Evolutionary conservation across 2,329 filamentous ascomycete genomes (phyloP).

Genomic region (Polychaeton citri): DNA sequence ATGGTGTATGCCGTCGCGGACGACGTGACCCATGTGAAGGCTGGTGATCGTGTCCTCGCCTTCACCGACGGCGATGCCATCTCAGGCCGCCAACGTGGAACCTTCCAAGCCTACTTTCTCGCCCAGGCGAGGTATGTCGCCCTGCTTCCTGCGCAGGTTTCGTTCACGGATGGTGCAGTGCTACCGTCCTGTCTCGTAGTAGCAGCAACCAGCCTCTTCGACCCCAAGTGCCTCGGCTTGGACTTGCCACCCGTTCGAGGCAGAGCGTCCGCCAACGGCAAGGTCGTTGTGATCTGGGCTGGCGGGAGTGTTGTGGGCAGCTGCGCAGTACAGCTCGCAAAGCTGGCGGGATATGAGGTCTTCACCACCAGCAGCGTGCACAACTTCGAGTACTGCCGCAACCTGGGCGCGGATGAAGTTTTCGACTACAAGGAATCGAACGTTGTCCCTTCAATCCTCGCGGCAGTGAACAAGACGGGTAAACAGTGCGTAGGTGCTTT

Average conservation of each 20-base stretch:
- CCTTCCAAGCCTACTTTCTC: constrained; percentile 12
- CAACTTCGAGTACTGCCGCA: constrained; percentile 29
- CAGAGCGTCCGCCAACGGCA: constrained; percentile 5
- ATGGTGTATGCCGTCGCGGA: constrained; percentile 16
- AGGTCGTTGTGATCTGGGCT: constrained; percentile 39
- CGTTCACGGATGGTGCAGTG: constrained; percentile 9
- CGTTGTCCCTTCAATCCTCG: constrained; percentile 12
- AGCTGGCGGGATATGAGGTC: constrained; percentile 32
- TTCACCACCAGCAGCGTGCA: constrained; percentile 21
- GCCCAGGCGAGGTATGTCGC: constrained; percentile 4
- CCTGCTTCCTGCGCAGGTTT: constrained; percentile 8
- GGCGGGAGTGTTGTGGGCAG: constrained; percentile 41
- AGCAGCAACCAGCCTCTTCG: constrained; percentile 9
- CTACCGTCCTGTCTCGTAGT: constrained; percentile 9
- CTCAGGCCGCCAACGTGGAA: constrained; percentile 5
- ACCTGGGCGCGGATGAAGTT: constrained; percentile 31
- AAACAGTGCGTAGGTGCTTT: constrained; percentile 9
- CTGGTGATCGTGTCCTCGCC: constrained; percentile 15
- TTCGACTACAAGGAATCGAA: constrained; percentile 36
- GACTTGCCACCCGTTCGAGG: constrained; percentile 3
- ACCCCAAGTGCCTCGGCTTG: constrained; percentile 5
- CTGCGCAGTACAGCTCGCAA: constrained; percentile 36
- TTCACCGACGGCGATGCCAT: constrained; percentile 4
- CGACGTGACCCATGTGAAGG: constrained; percentile 10
- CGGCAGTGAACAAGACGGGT: constrained; percentile 5